Evolutionary conservation across 768 basidiomycete genomes (phyloP), one percentile per base, ranked within the genome.

Genomic region (Leucosporidium scottii): DNA sequence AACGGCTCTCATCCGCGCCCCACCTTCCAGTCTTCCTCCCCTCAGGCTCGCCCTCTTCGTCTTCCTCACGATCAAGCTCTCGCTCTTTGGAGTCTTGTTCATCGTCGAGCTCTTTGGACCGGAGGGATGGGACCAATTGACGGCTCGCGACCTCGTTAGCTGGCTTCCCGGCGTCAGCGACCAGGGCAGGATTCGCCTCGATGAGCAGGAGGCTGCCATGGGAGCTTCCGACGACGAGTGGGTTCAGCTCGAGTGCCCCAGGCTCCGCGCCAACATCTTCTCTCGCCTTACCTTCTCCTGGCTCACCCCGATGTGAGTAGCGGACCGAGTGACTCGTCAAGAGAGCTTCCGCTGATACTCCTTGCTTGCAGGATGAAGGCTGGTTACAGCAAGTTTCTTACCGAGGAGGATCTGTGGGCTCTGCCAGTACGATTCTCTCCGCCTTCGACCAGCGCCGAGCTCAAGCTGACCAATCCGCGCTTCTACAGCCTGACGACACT

Each of bases 321-420:
- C 4, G 4, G 13, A 44, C 8, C 10, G 39, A 2, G 6, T 12
- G 39, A 9, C 8, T 44, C 39, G 39, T 44, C 8, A 2, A 2
- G 15, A 17, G 39, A 44, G 3, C 15, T 44, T 6, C 15, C 15
- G 15, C 39, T 44, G 39, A 44, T 17, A 3, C 39, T 44, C 39
- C 15, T 7, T 10, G 1, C 2, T 56, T 78, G 30, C 55, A 63
- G 62, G 57, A 79, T 82, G 73, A 74, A 74, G 59, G 68, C 74
- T 12, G 81, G 81, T 3, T 75, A 77, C 30, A 63, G 62, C 39
- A 79, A 84, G 62, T 85, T 83, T 76, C 86, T 97, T 65, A 88
- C 87, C 1, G 91, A 94, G 76, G 83, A 87, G 34, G 94, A 98
- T 75, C 83, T 97, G 28, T 91, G 91, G 53, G 82, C 85, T 0